Evolutionary conservation across 2,329 filamentous ascomycete species (phyloP), one percentile per base, ranked within the genome.

Genomic region (Penicillium sp.): DNA sequence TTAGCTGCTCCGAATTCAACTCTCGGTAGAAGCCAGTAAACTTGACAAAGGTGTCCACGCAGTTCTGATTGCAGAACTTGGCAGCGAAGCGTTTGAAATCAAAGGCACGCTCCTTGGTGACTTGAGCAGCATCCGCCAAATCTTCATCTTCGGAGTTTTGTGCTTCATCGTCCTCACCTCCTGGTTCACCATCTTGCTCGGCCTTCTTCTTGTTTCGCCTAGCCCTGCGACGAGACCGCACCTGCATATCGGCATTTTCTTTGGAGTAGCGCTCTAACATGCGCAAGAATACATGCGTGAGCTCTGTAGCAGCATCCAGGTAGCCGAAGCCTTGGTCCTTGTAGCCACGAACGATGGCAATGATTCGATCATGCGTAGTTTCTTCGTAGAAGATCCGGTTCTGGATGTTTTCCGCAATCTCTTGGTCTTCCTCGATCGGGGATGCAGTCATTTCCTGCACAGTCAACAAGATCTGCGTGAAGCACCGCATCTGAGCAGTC

Each of bases 331-430:
- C 88, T 72, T 97, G 93, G 52, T 92, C 89, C 59, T 95, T 95
- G 74, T 95, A 97, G n/a, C 81, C 85, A 55, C 86, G 80, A 1
- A 92, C 78, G 46, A 96, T 87, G 51, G 84, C 81, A 27, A 92
- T 81, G 44, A 98, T 81, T 23, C 88, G 80, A 54, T 98, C 92
- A 63, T 98, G 91, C 0, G 91, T 96, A 0, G 88, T 82, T 65
- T 97, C 90, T 70, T 98, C 93, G 72, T 98, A 98, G 68, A 98
- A 98, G n/a, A 98, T 89, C 53, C 92, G 88, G 62, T 87, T 95
- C 45, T 95, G 82, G 10, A 95, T 96, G 60, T 98, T 98, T 66
- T 98, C 92, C 0, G 93, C 92, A 66, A 98, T 97, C 61, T 97
- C 93, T 65, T 95, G 87, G 58, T 98, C 89, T n/a, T 96, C 91